Evolutionary conservation across 768 basidiomycete genomes (phyloP), one percentile per base, ranked within the genome.

Genomic region (Daedalea quercina): DNA sequence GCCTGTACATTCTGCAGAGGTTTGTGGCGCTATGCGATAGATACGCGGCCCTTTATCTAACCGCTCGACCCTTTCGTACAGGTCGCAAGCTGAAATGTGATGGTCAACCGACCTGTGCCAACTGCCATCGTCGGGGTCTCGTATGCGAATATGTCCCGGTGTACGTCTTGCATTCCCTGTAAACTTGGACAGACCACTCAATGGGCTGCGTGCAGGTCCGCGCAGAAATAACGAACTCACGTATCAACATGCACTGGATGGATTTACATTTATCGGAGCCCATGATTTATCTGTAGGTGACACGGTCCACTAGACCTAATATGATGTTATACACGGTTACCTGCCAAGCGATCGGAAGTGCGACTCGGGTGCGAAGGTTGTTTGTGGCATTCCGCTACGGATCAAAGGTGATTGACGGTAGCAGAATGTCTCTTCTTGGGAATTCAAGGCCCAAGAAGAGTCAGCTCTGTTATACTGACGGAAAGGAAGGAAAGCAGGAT

Each of bases 1-100:
- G 85, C 85, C 9, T 88, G 85, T 59, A 76, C 78, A 56, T 88
- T 87, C 61, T 88, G 85, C 67, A 73, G 85, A 69, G 81, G 85
- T 82, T 37, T 7, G 19, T 41, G 53, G 42, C 44, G 9, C 46
- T 31, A 26, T 46, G 19, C 19, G 31, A 23, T 40, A 19, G 3
- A 24, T 24, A 23, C 45, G 50, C 50, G 44, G 25, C 34, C 17
- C 19, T 23, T 42, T 35, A 43, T 43, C 53, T 50, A 45, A 46
- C 22, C 41, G 31, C 24, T 40, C 25, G 3, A 40, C n/a, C 20
- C 25, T 37, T 41, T 41, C 43, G 13, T n/a, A 8, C 58, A 87
- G 85, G 80, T 3, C 74, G 85, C 52, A 87, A 87, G 67, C 65
- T 88, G 50, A 87, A 87, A 67, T 88, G 86, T 60, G 84, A 87